phyloP scores from a whole-genome alignment of 164 flowering plant species.

The Vitis rotundifolia region DNA sequence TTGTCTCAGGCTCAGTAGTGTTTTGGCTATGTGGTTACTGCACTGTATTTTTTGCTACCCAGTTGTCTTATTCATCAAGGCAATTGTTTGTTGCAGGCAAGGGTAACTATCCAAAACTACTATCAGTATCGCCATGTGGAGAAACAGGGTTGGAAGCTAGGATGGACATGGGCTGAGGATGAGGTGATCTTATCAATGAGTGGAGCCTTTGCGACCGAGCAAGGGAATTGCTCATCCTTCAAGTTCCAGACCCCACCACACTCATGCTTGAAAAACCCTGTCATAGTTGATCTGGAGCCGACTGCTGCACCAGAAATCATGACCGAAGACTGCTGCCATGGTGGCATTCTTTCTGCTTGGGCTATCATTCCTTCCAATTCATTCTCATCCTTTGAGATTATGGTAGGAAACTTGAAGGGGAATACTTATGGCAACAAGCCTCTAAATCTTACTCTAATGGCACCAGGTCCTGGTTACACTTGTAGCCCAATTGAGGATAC shows the following conservation, averaged over 20 bases:
- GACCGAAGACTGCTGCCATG: conserved; percentile 49
- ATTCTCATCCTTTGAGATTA: conserved; percentile 47
- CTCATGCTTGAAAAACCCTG: conserved; percentile 47
- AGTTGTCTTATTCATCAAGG: not conserved
- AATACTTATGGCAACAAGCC: conserved; percentile 27
- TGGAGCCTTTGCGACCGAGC: conserved; percentile 57
- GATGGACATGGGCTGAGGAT: conserved; percentile 52
- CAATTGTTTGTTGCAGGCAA: conserved; percentile 34
- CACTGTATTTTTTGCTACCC: not conserved
- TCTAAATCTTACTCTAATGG: conserved; percentile 44
- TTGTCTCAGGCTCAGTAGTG: no score
- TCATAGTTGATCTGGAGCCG: conserved; percentile 43
- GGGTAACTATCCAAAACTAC: conserved; percentile 59
- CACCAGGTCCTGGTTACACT: conserved; percentile 68
- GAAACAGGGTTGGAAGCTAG: conserved; percentile 59
- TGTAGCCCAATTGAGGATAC: conserved; percentile 37
- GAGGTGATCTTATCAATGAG: conserved; percentile 59
- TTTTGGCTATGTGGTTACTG: no score
- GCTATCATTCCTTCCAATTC: conserved; percentile 43
- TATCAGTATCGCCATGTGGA: conserved; percentile 61
- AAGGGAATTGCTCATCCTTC: conserved; percentile 53
- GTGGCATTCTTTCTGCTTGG: conserved; percentile 48
- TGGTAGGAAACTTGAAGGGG: conserved; percentile 38
- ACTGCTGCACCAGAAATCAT: conserved; percentile 32
- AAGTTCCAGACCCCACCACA: conserved; percentile 48